A percentile compares a stretch with the other conserved stretches of the same genome.
Conservation (phyloP, 768 basidiomycete species). For the Leccinum subgranulosum region DNA sequence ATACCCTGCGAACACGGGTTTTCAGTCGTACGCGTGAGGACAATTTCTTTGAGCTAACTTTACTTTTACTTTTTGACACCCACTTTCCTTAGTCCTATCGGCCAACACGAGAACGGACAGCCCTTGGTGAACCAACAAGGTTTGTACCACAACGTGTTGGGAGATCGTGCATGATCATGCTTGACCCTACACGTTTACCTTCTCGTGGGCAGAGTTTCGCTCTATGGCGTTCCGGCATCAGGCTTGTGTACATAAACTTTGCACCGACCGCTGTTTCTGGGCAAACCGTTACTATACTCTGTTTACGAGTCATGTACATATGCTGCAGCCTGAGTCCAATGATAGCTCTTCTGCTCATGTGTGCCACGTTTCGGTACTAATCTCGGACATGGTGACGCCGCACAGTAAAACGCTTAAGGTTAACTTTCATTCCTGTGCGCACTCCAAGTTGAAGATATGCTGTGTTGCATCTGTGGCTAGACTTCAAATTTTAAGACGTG, state of each 20-base stretch:
- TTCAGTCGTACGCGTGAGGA: conserved; percentile 17
- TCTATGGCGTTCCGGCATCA: neutral
- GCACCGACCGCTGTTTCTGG: conserved; percentile 1
- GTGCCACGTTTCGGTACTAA: conserved; percentile 23
- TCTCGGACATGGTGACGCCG: conserved; percentile 10
- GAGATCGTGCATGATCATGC: conserved; percentile 4
- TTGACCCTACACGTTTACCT: conserved; percentile 1
- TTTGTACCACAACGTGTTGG: conserved; percentile 8
- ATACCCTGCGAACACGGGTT: conserved; percentile 6
- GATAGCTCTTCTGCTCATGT: conserved; percentile 19
- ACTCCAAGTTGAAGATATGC: neutral
- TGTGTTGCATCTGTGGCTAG: conserved; percentile 1
- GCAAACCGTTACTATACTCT: neutral
- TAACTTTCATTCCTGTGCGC: conserved; percentile 15
- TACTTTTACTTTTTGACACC: neutral
- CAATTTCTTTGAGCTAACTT: neutral
- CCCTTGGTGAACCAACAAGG: conserved; percentile 4
- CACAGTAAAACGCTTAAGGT: neutral
- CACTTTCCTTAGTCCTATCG: conserved; percentile 3
- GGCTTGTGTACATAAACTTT: conserved; percentile 4
- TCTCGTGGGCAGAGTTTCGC: neutral
- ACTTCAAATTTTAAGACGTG: neutral
- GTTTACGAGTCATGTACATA: neutral
- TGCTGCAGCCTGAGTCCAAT: conserved; percentile 3
- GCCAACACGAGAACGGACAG: conserved; percentile 11